Evolutionary conservation across 2,329 filamentous ascomycete species (phyloP).

Genomic region (Trichoderma asperellum): DNA sequence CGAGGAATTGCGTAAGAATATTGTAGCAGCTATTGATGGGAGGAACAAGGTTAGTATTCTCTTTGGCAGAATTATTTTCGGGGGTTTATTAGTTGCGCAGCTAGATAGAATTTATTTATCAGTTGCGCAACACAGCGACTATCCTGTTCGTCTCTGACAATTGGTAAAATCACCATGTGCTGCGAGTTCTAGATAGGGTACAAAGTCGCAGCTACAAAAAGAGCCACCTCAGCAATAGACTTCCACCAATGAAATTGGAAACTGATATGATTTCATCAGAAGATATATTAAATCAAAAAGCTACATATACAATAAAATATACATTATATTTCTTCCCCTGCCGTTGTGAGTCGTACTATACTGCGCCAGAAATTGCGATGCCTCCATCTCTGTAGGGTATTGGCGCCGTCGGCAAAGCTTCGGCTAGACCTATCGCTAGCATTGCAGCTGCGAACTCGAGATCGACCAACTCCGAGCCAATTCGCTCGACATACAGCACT

Average conservation of each 20-base stretch:
- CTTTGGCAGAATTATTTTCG: neutral
- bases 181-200: too few relatives aligned
- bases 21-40: neutral
- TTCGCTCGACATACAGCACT: slow-evolving; percentile 24
- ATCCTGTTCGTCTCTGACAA: too few relatives aligned
- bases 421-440: slow-evolving; percentile 37
- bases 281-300: too few relatives aligned
- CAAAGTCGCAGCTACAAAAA: neutral
- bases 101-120: neutral
- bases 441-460: slow-evolving; percentile 20
- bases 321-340: neutral
- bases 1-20: neutral
- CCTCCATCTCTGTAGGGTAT: neutral
- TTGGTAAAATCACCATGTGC: too few relatives aligned
- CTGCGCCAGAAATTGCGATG: neutral
- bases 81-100: neutral
- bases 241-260: too few relatives aligned
- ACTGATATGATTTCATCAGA: too few relatives aligned
- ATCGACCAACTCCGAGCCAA: slow-evolving; percentile 38
- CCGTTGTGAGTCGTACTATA: neutral
- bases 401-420: slow-evolving; percentile 34
- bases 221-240: neutral
- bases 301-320: neutral
- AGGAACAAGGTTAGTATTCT: neutral
- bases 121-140: neutral